Evolutionary conservation across 1,139 yeast species (phyloP), one percentile per base, ranked within the genome.

Genomic region (Taiozyma sp.): DNA sequence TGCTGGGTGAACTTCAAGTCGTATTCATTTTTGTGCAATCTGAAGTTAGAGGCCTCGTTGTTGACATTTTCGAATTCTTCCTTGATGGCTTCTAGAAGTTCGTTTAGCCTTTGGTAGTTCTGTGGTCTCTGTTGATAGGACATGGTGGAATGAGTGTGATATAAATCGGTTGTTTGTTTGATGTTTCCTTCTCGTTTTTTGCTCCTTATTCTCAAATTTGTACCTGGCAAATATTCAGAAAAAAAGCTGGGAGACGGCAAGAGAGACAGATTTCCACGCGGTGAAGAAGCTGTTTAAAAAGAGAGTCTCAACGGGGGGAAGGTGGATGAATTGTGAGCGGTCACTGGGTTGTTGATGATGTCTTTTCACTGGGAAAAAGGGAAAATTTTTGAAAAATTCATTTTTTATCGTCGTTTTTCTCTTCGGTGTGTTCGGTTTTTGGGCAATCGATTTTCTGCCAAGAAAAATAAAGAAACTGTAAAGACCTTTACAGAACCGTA

Each of bases 11-110:
- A 84, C 68, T 91, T 91, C 61, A 86, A 76, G 70, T 93, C 98
- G 63, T 85, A 88, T 66, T 91, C 97, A 68, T 90, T 96, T 72
- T 90, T 93, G 69, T 91, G 97, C 68, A 88, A 83, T 64, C 95
- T 84, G 70, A 85, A 89, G 57, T 82, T 80, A 47, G 90, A 81
- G 10, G 97, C 96, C 69, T 93, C 98, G 65, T 81, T 85, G 57
- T 88, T 79, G 47, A 95, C 87, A 58, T 80, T 81, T 61, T 89
- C 95, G 62, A 93, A 91, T 74, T 93, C 99, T 65, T 85, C 89
- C 71, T 89, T 88, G 67, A 93, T 84, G 42, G 95, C 96, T 51
- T 93, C 98, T 62, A 93, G 76, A 58, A 93, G 79, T 69, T 93
- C 98, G 49, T 69, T 68, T 50, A 70, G 59, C 57, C 64, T 56